These are phyloP conservation scores for Nakazawaea ishiwadae DNA, from an alignment of 805 yeast genomes.

Conservation along the genomic window DNA sequence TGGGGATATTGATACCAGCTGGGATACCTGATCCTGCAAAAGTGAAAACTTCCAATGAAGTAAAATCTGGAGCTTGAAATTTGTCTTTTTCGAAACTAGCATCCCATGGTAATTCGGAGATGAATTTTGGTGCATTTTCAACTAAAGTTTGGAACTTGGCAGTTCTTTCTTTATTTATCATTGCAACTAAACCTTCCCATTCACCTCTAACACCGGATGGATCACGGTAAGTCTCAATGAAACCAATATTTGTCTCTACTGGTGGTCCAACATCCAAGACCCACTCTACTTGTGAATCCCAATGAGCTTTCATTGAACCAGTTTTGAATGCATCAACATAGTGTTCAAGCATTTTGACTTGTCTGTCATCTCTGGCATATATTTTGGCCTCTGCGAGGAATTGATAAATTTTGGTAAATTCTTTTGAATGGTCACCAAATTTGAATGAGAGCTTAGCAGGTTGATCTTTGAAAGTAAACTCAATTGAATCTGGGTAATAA, in stretches of 20 bases:
- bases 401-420: slow-evolving; percentile 55
- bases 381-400: slow-evolving; percentile 53
- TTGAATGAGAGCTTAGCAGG: slow-evolving; percentile 41
- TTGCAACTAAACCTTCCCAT: slow-evolving; percentile 89
- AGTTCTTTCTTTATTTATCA: slow-evolving; percentile 85
- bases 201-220: slow-evolving; percentile 91
- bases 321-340: slow-evolving; percentile 70
- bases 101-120: slow-evolving; percentile 73
- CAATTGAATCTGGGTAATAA: slow-evolving; percentile 45
- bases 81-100: slow-evolving; percentile 69
- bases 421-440: slow-evolving; percentile 75
- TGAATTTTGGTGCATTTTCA: slow-evolving; percentile 57
- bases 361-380: slow-evolving; percentile 70
- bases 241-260: slow-evolving; percentile 80
- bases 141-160: slow-evolving; percentile 73
- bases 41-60: slow-evolving; percentile 83
- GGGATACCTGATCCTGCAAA: slow-evolving; percentile 90
- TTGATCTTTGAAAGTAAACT: slow-evolving; percentile 33
- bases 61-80: slow-evolving; percentile 91
- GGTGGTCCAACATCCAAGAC: slow-evolving; percentile 80
- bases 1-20: slow-evolving; percentile 91
- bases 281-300: slow-evolving; percentile 81
- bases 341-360: slow-evolving; percentile 56
- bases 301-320: slow-evolving; percentile 83
- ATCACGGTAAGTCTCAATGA: slow-evolving; percentile 89